Conservation (phyloP, 2,329 filamentous ascomycete genomes). For the Penicillium sp. region DNA sequence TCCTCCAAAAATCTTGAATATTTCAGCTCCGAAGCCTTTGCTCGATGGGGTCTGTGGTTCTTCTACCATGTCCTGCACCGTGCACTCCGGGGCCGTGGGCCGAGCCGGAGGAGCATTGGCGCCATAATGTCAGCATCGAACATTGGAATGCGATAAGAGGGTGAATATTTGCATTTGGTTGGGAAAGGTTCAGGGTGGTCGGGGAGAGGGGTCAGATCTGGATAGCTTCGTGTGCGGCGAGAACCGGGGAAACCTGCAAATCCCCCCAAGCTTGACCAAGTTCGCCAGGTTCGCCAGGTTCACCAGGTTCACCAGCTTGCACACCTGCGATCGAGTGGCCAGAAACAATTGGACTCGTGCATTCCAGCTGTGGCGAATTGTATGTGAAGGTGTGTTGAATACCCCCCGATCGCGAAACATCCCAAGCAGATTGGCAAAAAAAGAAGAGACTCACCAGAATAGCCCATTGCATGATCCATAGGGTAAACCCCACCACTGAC, state of each 20-base stretch:
- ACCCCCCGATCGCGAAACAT: neutral
- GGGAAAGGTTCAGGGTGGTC: neutral
- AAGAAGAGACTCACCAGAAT: constrained; percentile 14
- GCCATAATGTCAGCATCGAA: constrained; percentile 12
- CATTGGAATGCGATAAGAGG: neutral
- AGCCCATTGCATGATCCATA: constrained; percentile 19
- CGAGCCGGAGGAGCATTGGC: constrained; percentile 10
- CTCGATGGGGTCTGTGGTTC: constrained; percentile 17
- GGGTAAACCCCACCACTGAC: constrained; percentile 22
- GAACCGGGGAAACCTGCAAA: neutral
- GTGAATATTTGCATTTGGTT: neutral
- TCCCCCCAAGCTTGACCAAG: neutral
- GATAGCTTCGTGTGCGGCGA: neutral
- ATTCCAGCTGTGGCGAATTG: neutral
- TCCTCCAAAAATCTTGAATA: constrained; percentile 51
- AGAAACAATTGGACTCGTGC: neutral
- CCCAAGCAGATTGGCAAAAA: neutral
- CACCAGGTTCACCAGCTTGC: neutral
- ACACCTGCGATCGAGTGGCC: neutral
- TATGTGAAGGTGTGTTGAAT: neutral
- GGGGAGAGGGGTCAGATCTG: neutral
- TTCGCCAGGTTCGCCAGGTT: neutral
- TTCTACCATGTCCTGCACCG: constrained; percentile 13
- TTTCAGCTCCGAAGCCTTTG: constrained; percentile 22
- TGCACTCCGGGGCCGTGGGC: constrained; percentile 11